phyloP scores from a whole-genome alignment of 2,329 filamentous ascomycete species.

The Plenodomus biglobosus region DNA sequence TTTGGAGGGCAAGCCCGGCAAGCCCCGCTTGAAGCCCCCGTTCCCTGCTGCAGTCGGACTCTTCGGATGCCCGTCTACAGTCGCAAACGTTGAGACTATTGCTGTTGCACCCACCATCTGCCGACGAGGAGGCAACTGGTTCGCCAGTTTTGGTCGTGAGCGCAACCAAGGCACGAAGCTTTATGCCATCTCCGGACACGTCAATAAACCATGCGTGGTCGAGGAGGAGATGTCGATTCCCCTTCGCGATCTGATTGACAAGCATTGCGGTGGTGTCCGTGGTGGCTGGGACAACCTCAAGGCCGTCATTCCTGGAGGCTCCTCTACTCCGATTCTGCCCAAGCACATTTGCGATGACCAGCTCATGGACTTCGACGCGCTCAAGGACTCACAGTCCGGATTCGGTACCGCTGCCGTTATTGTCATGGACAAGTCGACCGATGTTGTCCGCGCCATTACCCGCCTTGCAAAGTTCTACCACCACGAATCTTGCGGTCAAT shows the following conservation, averaged over 20 bases:
- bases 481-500: slow-evolving; percentile 97
- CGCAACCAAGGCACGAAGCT: slow-evolving; percentile 97
- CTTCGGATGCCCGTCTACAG: slow-evolving; percentile 96
- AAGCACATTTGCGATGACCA: slow-evolving; percentile 90
- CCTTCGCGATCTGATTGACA: slow-evolving; percentile 92
- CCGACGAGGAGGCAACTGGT: slow-evolving; percentile 89
- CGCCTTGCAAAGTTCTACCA: slow-evolving; percentile 96
- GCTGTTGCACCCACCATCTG: slow-evolving; percentile 95
- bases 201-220: slow-evolving; percentile 97
- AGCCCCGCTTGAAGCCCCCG: slow-evolving; percentile 96
- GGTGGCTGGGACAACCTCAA: slow-evolving; percentile 98
- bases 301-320: slow-evolving; percentile 93
- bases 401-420: slow-evolving; percentile 97
- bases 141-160: slow-evolving; percentile 90
- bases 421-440: slow-evolving; percentile 98
- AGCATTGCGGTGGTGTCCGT: slow-evolving; percentile 94
- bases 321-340: slow-evolving; percentile 92
- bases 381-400: slow-evolving; percentile 97
- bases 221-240: slow-evolving; percentile 99
- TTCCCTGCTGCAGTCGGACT: slow-evolving; percentile 97
- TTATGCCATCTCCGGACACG: slow-evolving; percentile 96
- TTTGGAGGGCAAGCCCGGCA: slow-evolving; percentile 96
- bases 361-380: slow-evolving; percentile 97
- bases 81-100: slow-evolving; percentile 96
- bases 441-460: slow-evolving; percentile 91